Conservation (phyloP, 1,284 basidiomycete species). For the Laetiporus sulphureus region DNA sequence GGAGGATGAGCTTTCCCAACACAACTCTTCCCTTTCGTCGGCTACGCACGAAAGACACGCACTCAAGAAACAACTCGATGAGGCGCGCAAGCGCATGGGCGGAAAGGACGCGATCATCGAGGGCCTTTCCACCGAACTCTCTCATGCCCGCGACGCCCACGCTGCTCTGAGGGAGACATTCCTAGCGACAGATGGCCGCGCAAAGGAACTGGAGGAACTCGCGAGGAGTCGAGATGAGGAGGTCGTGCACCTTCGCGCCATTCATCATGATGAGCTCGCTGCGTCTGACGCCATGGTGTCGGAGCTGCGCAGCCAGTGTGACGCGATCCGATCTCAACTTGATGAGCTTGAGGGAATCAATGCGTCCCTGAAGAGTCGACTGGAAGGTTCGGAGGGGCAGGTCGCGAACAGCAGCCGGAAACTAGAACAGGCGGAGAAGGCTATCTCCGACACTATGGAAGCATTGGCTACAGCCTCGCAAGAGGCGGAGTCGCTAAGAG, state of each 20-base stretch:
- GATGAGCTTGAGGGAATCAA: slow-evolving; percentile 41
- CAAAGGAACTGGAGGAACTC: slow-evolving; percentile 3
- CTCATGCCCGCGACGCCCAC: slow-evolving; percentile 5
- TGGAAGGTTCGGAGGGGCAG: slow-evolving; percentile 46
- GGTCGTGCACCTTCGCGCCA: slow-evolving; percentile 1
- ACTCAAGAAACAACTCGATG: not conserved
- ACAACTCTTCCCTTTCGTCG: not conserved
- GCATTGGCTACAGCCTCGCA: slow-evolving; percentile 40
- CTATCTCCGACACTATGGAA: slow-evolving; percentile 66
- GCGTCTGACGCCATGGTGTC: not conserved
- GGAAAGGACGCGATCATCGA: slow-evolving; percentile 5
- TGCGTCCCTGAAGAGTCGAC: no score
- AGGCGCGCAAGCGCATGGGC: slow-evolving; percentile 1
- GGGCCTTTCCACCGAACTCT: slow-evolving; percentile 1
- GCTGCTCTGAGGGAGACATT: slow-evolving; percentile 5
- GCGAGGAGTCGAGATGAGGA: slow-evolving; percentile 1
- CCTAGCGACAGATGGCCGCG: slow-evolving; percentile 4
- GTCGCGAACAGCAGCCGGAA: slow-evolving; percentile 55
- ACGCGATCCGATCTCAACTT: not conserved
- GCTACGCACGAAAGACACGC: not conserved
- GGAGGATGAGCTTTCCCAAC: not conserved
- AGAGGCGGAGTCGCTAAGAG: slow-evolving; percentile 47
- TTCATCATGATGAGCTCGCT: slow-evolving; percentile 2
- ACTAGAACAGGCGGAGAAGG: slow-evolving; percentile 74
- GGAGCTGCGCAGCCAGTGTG: not conserved